Conservation (phyloP, 805 yeast species). For the Candida broadrunensis region DNA sequence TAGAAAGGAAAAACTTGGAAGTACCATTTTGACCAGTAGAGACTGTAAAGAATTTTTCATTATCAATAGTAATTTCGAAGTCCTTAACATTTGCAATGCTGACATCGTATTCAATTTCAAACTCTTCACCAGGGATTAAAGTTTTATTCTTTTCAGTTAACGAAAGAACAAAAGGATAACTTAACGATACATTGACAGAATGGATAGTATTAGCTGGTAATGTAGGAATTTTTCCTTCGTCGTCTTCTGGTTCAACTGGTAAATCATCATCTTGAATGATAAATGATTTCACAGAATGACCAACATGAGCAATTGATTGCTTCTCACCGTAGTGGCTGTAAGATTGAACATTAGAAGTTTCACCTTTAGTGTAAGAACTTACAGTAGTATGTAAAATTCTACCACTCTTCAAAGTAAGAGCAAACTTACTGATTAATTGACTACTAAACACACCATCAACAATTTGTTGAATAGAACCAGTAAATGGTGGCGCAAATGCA, state of each 20-base stretch:
- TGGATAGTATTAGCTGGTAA: conserved; percentile 10
- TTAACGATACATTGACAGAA: conserved; percentile 12
- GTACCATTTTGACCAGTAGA: conserved; percentile 26
- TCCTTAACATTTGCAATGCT: conserved; percentile 14
- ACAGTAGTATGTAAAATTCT: conserved; percentile 25
- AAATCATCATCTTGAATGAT: conserved; percentile 16
- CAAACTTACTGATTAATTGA: conserved; percentile 29
- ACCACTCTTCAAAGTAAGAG: conserved; percentile 38
- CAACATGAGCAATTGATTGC: conserved; percentile 30
- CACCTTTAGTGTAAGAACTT: conserved; percentile 24
- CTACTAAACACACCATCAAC: conserved; percentile 33
- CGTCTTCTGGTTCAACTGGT: conserved; percentile 1
- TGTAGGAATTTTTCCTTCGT: not conserved
- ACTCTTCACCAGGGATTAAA: conserved; percentile 4
- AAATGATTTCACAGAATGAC: conserved; percentile 16
- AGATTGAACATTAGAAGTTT: conserved; percentile 35
- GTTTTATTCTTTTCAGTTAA: conserved; percentile 7
- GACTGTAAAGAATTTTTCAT: conserved; percentile 11
- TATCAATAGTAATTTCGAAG: conserved; percentile 11
- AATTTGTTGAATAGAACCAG: conserved; percentile 35
- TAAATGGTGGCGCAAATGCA: conserved; percentile 36
- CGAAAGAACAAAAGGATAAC: conserved; percentile 26
- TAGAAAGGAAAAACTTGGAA: conserved; percentile 20
- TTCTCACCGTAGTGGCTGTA: conserved; percentile 37
- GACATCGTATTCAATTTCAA: conserved; percentile 17